Evolutionary conservation across 495 filamentous ascomycete species (phyloP).

Genomic region (Aspergillus cavernicola): DNA sequence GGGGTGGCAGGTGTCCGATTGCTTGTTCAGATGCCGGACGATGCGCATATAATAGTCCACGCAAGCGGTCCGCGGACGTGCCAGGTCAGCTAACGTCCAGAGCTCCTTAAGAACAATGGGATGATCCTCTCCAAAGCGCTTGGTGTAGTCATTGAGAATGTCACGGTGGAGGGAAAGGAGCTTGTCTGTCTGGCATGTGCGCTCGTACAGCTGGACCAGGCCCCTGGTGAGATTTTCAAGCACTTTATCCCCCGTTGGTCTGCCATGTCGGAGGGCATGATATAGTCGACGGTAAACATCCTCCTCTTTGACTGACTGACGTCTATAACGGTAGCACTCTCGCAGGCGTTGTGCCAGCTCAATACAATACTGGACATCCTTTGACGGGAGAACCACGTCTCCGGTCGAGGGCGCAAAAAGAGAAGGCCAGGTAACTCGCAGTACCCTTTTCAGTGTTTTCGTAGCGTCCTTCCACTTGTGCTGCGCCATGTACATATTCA

Average conservation of each 20-base stretch:
- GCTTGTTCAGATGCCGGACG: slow-evolving; percentile 32
- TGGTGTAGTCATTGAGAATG: slow-evolving; percentile 29
- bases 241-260: slow-evolving; percentile 30
- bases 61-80: slow-evolving; percentile 28
- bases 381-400: slow-evolving; percentile 28
- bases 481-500: slow-evolving; percentile 29
- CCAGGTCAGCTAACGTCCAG: slow-evolving; percentile 35
- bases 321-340: slow-evolving; percentile 35
- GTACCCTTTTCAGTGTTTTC: slow-evolving; percentile 29
- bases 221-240: slow-evolving; percentile 24
- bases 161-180: slow-evolving; percentile 30
- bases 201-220: slow-evolving; percentile 30
- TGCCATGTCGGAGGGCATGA: slow-evolving; percentile 24
- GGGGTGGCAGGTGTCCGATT: slow-evolving; percentile 26
- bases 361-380: slow-evolving; percentile 27
- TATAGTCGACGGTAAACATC: slow-evolving; percentile 35
- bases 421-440: slow-evolving; percentile 31
- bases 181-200: slow-evolving; percentile 31
- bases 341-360: slow-evolving; percentile 28
- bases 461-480: slow-evolving; percentile 41
- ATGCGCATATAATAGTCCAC: slow-evolving; percentile 39
- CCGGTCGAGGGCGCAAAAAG: slow-evolving; percentile 32
- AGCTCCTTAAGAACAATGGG: slow-evolving; percentile 32
- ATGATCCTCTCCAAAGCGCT: slow-evolving; percentile 29
- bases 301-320: slow-evolving; percentile 32